Conservation (phyloP, 192 early-diverging fungal species). For the Backusella sp. region DNA sequence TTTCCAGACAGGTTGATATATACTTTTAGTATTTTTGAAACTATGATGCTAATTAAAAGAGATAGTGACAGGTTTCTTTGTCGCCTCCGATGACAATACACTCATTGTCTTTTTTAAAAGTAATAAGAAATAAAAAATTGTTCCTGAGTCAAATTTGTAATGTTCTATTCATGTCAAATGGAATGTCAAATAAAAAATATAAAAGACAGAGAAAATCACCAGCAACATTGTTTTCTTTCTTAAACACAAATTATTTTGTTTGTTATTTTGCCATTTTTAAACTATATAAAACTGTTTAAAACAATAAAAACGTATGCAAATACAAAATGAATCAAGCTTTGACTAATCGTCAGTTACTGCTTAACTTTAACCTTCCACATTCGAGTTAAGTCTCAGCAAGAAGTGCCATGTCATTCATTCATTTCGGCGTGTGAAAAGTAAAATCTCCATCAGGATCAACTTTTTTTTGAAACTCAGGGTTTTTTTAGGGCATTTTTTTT, state of each 20-base stretch:
- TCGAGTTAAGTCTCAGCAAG: background rate
- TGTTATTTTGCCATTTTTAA: background rate
- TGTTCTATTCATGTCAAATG: background rate
- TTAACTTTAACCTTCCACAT: background rate
- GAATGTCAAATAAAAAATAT: background rate
- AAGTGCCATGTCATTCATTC: background rate
- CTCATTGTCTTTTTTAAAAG: background rate
- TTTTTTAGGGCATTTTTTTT: slow-evolving; percentile 5
- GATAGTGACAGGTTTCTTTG: background rate
- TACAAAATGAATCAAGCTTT: background rate
- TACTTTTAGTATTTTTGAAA: too few species aligned
- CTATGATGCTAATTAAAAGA: background rate
- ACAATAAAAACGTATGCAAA: background rate
- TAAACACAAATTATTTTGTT: too few species aligned
- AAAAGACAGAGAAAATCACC: too few species aligned
- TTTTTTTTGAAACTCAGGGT: background rate
- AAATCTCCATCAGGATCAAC: slow-evolving; percentile 1
- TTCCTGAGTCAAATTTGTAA: background rate
- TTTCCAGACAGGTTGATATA: too few species aligned
- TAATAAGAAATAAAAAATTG: background rate
- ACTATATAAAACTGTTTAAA: background rate
- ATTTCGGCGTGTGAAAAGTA: background rate
- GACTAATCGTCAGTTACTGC: background rate
- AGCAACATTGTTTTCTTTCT: too few species aligned
- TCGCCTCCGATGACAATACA: background rate